Evolutionary conservation across 2,329 filamentous ascomycete genomes (phyloP).

Genomic region (Arthrobotrys entomopaga): DNA sequence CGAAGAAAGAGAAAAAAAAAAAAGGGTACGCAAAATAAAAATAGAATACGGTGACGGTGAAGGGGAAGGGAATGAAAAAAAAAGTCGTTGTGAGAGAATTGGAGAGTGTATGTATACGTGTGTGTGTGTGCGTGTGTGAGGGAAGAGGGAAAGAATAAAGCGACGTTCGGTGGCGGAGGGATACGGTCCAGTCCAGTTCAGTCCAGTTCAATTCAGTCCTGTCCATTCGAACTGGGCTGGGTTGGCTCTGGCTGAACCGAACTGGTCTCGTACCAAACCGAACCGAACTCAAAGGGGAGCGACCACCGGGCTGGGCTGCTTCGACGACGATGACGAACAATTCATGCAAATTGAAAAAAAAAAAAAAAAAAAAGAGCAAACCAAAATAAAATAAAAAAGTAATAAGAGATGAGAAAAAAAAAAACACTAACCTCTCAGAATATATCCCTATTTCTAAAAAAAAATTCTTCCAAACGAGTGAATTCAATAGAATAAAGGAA

Average conservation of each 20-base stretch:
- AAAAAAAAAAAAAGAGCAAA: conserved; percentile 11
- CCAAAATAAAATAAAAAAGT: conserved; percentile 16
- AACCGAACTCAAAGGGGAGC: conserved; percentile 56
- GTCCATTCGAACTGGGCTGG: no score
- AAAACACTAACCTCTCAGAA: neutral
- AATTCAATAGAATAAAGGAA: neutral
- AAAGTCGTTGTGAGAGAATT: neutral
- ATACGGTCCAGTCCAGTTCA: neutral
- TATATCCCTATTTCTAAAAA: conserved; percentile 8
- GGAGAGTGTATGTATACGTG: no score
- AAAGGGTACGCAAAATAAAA: neutral
- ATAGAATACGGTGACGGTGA: neutral
- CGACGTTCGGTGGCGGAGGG: conserved; percentile 47
- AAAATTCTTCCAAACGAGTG: conserved; percentile 2
- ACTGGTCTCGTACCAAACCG: no score
- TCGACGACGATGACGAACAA: no score
- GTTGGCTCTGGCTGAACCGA: no score
- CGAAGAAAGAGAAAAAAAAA: neutral
- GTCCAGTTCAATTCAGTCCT: no score
- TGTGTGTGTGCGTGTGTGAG: neutral
- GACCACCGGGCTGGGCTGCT: conserved; percentile 28
- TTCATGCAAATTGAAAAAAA: no score
- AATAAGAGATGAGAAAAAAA: neutral
- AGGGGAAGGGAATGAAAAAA: conserved; percentile 5
- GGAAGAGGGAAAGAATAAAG: conserved; percentile 17